phyloP scores from a whole-genome alignment of 1,284 basidiomycete species.

The Naganishia albida region DNA sequence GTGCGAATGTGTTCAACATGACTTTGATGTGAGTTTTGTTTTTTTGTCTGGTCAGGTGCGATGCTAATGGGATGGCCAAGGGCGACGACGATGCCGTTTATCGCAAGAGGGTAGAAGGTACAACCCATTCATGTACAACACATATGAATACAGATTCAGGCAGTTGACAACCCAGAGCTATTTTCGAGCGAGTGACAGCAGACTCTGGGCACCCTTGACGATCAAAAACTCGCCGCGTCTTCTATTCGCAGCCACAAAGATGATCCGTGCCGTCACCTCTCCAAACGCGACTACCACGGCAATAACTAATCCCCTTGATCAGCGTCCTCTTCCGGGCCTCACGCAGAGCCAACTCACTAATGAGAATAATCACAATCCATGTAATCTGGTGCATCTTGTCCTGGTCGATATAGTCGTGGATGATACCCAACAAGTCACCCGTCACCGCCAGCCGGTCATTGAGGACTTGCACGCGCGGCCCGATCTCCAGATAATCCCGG shows the following conservation, averaged over 20 bases:
- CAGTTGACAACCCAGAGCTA: neutral
- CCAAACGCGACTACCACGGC: constrained; percentile 31
- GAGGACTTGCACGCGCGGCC: constrained; percentile 76
- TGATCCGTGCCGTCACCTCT: constrained; percentile 36
- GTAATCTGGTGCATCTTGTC: constrained; percentile 90
- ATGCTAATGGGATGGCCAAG: constrained; percentile 45
- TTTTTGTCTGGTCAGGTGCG: neutral
- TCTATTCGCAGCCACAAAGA: constrained; percentile 32
- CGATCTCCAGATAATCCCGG: constrained; percentile 91
- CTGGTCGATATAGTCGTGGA: constrained; percentile 90
- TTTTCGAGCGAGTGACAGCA: constrained; percentile 1
- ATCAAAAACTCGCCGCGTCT: constrained; percentile 42
- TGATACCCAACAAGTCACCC: constrained; percentile 84
- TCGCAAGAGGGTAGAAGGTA: constrained; percentile 61
- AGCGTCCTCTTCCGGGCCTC: constrained; percentile 49
- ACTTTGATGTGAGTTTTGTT: constrained; percentile 68
- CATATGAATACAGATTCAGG: constrained; percentile 6
- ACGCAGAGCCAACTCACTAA: constrained; percentile 65
- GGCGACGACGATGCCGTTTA: constrained; percentile 64
- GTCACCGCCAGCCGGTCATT: constrained; percentile 87
- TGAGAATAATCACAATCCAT: constrained; percentile 94
- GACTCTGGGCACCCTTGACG: constrained; percentile 29
- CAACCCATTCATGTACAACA: constrained; percentile 17
- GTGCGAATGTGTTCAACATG: constrained; percentile 69
- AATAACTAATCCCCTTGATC: constrained; percentile 8